Percentiles rank a stretch among this genome's conserved stretches.
phyloP scores from a whole-genome alignment of 148 eudicot species.

The Silene uniflora region DNA sequence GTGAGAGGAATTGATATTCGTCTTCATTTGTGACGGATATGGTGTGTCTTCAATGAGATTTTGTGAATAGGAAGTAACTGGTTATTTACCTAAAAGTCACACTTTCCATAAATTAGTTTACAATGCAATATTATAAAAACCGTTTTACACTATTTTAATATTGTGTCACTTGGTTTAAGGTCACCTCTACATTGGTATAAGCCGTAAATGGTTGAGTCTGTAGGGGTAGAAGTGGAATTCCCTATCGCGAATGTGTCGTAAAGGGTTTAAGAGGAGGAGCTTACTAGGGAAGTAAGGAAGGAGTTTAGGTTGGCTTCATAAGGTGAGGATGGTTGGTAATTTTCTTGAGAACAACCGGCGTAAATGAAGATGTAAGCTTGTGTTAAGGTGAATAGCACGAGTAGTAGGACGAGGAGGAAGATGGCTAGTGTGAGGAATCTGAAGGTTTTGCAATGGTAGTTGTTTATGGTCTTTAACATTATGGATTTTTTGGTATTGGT shows the following conservation, averaged over 20 bases:
- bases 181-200: conserved; percentile 91
- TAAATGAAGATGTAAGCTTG: conserved; percentile 54
- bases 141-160: no score
- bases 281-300: conserved; percentile 46
- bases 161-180: conserved; percentile 39
- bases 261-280: conserved; percentile 47
- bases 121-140: no score
- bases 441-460: conserved; percentile 15
- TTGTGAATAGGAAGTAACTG: no score
- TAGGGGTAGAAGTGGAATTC: conserved; percentile 26
- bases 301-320: conserved; percentile 57
- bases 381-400: conserved; percentile 4
- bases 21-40: no score
- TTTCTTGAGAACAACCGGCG: conserved; percentile 65
- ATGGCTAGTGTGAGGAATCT: neutral
- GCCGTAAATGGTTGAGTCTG: conserved; percentile 41
- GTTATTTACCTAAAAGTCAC: no score
- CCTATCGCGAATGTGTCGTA: conserved; percentile 49
- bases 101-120: no score
- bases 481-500: no score
- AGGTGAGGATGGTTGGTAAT: conserved; percentile 53
- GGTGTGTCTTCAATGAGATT: no score
- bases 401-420: conserved; percentile 18
- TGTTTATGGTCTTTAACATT: conserved; percentile 3
- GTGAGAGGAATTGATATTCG: no score